Evolutionary conservation across 2,329 filamentous ascomycete genomes (phyloP).

Genomic region (Fusarium sp.): DNA sequence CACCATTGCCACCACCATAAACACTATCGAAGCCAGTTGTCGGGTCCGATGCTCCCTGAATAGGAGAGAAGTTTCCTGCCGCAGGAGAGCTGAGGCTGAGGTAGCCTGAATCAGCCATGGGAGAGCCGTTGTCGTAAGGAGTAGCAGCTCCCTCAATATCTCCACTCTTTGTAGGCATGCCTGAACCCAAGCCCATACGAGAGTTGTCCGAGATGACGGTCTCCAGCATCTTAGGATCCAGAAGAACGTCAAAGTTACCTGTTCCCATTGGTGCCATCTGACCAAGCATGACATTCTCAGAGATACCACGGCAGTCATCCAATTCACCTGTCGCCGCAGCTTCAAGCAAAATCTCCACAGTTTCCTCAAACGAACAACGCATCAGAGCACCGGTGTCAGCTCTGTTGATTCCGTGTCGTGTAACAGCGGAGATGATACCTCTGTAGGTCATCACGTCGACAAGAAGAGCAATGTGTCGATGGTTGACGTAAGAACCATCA

Average conservation of each 20-base stretch:
- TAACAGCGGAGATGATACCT: conserved; percentile 94
- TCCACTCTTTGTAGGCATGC: conserved; percentile 80
- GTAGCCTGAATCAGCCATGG: conserved; percentile 78
- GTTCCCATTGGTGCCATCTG: conserved; percentile 98
- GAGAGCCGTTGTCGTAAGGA: conserved; percentile 90
- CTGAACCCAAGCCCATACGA: conserved; percentile 83
- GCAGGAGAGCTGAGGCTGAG: conserved; percentile 72
- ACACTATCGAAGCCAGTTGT: conserved; percentile 74
- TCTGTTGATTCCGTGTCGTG: conserved; percentile 97
- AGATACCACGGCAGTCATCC: conserved; percentile 97
- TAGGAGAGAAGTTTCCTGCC: conserved; percentile 79
- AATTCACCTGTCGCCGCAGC: conserved; percentile 94
- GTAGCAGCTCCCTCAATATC: conserved; percentile 87
- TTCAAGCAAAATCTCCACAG: conserved; percentile 96
- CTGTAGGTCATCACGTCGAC: conserved; percentile 98
- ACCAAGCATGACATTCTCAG: conserved; percentile 98
- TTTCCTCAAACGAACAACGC: conserved; percentile 99
- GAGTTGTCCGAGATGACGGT: conserved; percentile 95
- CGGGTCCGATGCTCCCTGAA: conserved; percentile 78
- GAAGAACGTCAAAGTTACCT: conserved; percentile 91
- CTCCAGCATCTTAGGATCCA: conserved; percentile 95
- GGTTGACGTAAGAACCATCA: conserved; percentile 99
- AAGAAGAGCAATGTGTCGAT: conserved; percentile 93
- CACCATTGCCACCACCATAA: conserved; percentile 63
- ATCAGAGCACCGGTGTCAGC: conserved; percentile 98